phyloP scores from a whole-genome alignment of 1,284 basidiomycete species.

The Cryptococcus depauperatus region DNA sequence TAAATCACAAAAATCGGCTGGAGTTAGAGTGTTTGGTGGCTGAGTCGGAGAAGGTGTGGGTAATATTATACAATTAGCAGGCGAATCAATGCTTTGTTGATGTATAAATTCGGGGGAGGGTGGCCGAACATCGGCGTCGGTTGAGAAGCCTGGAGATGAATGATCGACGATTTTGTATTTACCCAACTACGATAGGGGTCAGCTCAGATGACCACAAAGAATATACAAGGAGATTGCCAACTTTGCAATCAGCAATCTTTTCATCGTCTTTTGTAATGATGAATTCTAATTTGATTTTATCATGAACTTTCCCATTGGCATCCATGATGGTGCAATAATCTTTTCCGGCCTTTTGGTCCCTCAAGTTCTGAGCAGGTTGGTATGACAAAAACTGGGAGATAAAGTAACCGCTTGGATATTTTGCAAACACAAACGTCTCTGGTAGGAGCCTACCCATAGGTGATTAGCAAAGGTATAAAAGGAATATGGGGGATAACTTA shows the following conservation, averaged over 20 bases:
- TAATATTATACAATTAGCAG: neutral
- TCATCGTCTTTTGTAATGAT: constrained; percentile 20
- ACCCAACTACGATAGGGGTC: constrained; percentile 12
- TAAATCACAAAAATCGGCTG: constrained; percentile 11
- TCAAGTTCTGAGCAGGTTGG: constrained; percentile 7
- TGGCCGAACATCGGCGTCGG: constrained; percentile 13
- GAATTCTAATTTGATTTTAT: constrained; percentile 5
- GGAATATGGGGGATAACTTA: neutral
- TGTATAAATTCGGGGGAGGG: constrained; percentile 15
- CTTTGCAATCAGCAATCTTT: constrained; percentile 20
- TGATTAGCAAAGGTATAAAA: neutral
- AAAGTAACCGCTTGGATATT: constrained; percentile 3
- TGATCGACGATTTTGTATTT: constrained; percentile 1
- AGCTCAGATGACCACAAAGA: neutral
- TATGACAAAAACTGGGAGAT: constrained; percentile 10
- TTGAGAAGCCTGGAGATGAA: neutral
- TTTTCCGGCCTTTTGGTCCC: constrained; percentile 11
- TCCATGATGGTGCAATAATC: constrained; percentile 14
- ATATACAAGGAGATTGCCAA: constrained; percentile 7
- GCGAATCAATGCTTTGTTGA: no score
- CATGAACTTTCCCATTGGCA: constrained; percentile 5
- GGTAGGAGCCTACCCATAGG: neutral
- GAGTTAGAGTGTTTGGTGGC: neutral
- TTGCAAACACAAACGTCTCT: constrained; percentile 5
- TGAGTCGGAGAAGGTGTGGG: neutral